These are phyloP conservation scores for Schizophyllum amplum DNA, from an alignment of 1,284 basidiomycete species.

Conservation along the genomic window DNA sequence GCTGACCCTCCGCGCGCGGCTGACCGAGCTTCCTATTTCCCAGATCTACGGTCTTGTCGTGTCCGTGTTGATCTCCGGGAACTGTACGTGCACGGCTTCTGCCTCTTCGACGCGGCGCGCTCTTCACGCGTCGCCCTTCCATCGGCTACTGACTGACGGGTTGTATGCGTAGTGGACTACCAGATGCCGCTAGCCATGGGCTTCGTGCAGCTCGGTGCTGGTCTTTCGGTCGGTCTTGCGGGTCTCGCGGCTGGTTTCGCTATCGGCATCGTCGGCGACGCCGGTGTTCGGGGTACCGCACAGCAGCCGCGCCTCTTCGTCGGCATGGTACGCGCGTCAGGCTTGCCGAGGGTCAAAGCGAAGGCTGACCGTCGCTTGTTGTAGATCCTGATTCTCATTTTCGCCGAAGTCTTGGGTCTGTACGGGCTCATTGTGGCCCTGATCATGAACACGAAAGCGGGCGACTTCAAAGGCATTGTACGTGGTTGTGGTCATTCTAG, in stretches of 20 bases:
- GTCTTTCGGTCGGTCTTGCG: conserved; percentile 80
- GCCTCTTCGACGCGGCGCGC: background rate
- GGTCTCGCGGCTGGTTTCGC: conserved; percentile 89
- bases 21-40: background rate
- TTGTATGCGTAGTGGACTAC: conserved; percentile 30
- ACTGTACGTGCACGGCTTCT: conserved; percentile 48
- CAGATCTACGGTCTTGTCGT: conserved; percentile 88
- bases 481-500: background rate
- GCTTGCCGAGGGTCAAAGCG: too few relatives aligned
- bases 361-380: background rate
- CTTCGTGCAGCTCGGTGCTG: conserved; percentile 87
- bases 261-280: conserved; percentile 94
- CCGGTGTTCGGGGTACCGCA: conserved; percentile 85
- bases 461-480: conserved; percentile 24
- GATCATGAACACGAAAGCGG: conserved; percentile 73
- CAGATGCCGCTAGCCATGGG: conserved; percentile 70
- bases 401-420: conserved; percentile 78
- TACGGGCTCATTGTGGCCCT: conserved; percentile 83
- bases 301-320: conserved; percentile 94
- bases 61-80: conserved; percentile 78
- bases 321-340: conserved; percentile 68
- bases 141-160: background rate
- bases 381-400: conserved; percentile 70
- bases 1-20: background rate
- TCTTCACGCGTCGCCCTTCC: conserved; percentile 6